phyloP scores from a whole-genome alignment of 23 red algal species.

The Agarophyton chilense region DNA sequence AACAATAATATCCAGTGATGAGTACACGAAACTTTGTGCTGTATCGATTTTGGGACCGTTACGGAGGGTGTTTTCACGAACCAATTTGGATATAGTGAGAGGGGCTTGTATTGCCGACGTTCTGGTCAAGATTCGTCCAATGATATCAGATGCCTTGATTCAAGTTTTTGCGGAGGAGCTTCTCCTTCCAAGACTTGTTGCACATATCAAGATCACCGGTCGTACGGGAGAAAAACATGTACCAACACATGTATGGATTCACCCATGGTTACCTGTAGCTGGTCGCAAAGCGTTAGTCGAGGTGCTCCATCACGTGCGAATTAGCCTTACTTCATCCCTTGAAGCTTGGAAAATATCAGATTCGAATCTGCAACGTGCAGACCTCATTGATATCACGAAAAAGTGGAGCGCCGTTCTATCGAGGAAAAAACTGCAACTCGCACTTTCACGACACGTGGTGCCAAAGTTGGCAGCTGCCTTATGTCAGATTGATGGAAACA shows the following conservation, averaged over 20 bases:
- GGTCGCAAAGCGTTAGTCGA: slow-evolving; percentile 34
- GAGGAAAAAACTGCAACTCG: slow-evolving; percentile 57
- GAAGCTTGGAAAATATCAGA: slow-evolving; percentile 34
- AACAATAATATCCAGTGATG: slow-evolving; percentile 5
- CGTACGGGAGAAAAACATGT: background rate
- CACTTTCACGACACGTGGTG: slow-evolving; percentile 27
- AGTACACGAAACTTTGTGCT: slow-evolving; percentile 19
- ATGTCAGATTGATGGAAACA: background rate
- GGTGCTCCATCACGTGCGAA: slow-evolving; percentile 40
- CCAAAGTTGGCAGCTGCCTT: slow-evolving; percentile 26
- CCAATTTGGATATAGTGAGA: slow-evolving; percentile 51
- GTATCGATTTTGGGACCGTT: slow-evolving; percentile 6
- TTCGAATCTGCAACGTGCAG: background rate
- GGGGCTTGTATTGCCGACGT: slow-evolving; percentile 49
- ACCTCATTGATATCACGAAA: slow-evolving; percentile 29
- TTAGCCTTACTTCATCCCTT: slow-evolving; percentile 2
- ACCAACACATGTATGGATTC: slow-evolving; percentile 59
- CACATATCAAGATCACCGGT: background rate
- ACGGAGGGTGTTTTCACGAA: background rate
- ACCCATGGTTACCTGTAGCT: slow-evolving; percentile 54
- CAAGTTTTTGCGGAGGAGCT: slow-evolving; percentile 44
- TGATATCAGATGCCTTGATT: slow-evolving; percentile 12
- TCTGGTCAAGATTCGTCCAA: background rate
- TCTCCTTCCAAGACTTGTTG: slow-evolving; percentile 39
- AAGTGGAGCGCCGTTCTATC: slow-evolving; percentile 54